Percentiles rank a stretch among this genome's conserved stretches.
These are phyloP conservation scores for Colletotrichum cuscutae DNA, from an alignment of 2,329 filamentous ascomycete genomes.

Conservation along the genomic window DNA sequence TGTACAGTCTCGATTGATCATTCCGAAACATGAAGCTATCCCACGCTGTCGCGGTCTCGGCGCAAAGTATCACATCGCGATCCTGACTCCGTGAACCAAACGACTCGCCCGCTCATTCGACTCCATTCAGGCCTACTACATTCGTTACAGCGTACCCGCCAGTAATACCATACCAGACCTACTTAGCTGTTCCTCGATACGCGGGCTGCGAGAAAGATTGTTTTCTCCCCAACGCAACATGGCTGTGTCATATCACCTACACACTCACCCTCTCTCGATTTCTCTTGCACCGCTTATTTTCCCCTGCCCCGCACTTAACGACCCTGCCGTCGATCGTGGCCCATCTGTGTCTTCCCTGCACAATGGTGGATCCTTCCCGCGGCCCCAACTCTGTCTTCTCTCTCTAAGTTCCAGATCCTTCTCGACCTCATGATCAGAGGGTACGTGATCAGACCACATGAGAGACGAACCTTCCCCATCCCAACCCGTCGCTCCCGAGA, in stretches of 20 bases:
- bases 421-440: background rate
- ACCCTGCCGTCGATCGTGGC: conserved; percentile 25
- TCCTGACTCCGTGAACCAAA: background rate
- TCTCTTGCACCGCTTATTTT: background rate
- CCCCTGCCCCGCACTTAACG: conserved; percentile 1
- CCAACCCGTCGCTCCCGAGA: conserved; percentile 5
- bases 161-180: background rate
- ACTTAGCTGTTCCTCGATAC: background rate
- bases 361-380: conserved; percentile 10
- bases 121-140: background rate
- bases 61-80: background rate
- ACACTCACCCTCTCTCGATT: too few relatives aligned
- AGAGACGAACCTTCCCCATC: background rate
- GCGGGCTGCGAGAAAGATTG: background rate
- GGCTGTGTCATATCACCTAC: conserved; percentile 12
- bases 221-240: background rate
- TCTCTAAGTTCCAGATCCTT: conserved; percentile 11
- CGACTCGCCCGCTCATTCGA: background rate
- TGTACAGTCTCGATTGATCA: background rate
- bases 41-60: too few relatives aligned
- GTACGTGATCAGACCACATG: conserved; percentile 18
- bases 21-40: background rate
- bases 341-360: background rate
- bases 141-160: background rate
- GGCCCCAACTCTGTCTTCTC: background rate